Conservation (phyloP, 2,329 filamentous ascomycete species). For the Ambrosiella beaveri region DNA sequence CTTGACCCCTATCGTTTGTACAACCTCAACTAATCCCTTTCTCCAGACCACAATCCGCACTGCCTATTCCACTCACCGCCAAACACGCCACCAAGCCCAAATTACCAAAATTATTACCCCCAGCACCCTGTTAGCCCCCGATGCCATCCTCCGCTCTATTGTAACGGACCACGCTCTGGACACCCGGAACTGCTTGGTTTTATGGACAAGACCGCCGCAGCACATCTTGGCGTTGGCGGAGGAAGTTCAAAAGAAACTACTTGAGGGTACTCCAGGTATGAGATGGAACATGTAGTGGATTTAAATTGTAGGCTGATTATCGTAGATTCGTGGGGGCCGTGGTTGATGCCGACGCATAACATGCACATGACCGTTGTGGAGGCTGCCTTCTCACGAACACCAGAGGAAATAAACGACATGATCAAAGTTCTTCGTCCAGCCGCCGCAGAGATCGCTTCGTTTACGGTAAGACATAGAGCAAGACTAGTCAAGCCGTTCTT, state of each 20-base stretch:
- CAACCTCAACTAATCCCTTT: neutral
- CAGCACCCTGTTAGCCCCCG: slow-evolving; percentile 52
- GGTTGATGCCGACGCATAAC: slow-evolving; percentile 64
- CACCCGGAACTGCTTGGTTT: slow-evolving; percentile 62
- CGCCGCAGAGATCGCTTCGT: slow-evolving; percentile 44
- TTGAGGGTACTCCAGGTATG: slow-evolving; percentile 51
- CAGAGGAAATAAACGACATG: slow-evolving; percentile 47
- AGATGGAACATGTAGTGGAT: neutral
- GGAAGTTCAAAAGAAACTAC: slow-evolving; percentile 50
- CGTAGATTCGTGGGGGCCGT: slow-evolving; percentile 39
- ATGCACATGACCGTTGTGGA: slow-evolving; percentile 81
- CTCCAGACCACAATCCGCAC: slow-evolving; percentile 43
- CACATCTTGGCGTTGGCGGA: slow-evolving; percentile 51
- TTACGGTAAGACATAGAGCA: slow-evolving; percentile 48
- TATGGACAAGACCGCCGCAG: slow-evolving; percentile 72
- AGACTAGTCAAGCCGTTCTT: slow-evolving; percentile 68
- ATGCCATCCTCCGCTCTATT: slow-evolving; percentile 22
- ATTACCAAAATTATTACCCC: slow-evolving; percentile 45
- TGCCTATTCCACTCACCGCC: slow-evolving; percentile 58
- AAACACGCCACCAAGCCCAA: slow-evolving; percentile 59
- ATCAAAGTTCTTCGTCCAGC: slow-evolving; percentile 38
- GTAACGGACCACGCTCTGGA: slow-evolving; percentile 45
- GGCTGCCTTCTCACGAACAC: slow-evolving; percentile 61
- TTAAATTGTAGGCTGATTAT: neutral
- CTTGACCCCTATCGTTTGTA: neutral